These are phyloP conservation scores for Eremomyces bilateralis DNA, from an alignment of 495 filamentous ascomycete genomes.

Conservation along the genomic window DNA sequence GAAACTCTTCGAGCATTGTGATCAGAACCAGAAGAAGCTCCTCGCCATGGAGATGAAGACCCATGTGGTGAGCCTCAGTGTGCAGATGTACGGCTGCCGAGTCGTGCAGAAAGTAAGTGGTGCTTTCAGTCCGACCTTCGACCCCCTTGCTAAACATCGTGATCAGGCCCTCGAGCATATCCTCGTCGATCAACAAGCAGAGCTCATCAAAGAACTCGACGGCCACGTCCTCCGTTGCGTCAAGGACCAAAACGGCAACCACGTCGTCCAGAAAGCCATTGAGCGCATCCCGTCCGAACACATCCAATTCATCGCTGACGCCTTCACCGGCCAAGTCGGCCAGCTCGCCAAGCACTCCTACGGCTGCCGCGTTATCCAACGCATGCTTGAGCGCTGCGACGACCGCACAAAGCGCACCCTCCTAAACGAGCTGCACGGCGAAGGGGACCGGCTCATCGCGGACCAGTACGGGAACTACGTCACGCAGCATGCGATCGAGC, in stretches of 20 bases:
- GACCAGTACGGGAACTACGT: constrained; percentile 97
- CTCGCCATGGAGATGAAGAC: constrained; percentile 72
- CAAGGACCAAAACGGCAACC: constrained; percentile 85
- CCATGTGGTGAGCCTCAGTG: constrained; percentile 55
- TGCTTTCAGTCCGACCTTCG: too few relatives aligned
- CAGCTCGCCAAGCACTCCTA: constrained; percentile 60
- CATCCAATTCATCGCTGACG: constrained; percentile 74
- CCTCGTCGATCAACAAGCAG: constrained; percentile 70
- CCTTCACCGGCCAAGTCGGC: constrained; percentile 62
- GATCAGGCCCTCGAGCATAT: constrained; percentile 73
- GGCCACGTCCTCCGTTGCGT: constrained; percentile 59
- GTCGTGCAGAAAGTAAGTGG: constrained; percentile 77
- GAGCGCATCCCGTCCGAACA: constrained; percentile 63
- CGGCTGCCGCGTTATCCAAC: constrained; percentile 83
- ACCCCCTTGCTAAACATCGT: too few relatives aligned
- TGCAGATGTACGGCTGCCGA: constrained; percentile 86
- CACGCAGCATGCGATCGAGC: constrained; percentile 76
- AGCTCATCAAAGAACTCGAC: constrained; percentile 65
- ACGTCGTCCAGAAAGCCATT: constrained; percentile 90
- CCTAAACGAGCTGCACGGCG: constrained; percentile 57
- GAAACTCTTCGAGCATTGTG: constrained; percentile 93
- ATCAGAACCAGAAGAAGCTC: constrained; percentile 76
- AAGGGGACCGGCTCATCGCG: constrained; percentile 47
- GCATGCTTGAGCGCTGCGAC: constrained; percentile 73
- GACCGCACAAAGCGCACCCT: constrained; percentile 46